Evolutionary conservation across 2,329 filamentous ascomycete species (phyloP), one percentile per base, ranked within the genome.

Genomic region (Chalara sp.): DNA sequence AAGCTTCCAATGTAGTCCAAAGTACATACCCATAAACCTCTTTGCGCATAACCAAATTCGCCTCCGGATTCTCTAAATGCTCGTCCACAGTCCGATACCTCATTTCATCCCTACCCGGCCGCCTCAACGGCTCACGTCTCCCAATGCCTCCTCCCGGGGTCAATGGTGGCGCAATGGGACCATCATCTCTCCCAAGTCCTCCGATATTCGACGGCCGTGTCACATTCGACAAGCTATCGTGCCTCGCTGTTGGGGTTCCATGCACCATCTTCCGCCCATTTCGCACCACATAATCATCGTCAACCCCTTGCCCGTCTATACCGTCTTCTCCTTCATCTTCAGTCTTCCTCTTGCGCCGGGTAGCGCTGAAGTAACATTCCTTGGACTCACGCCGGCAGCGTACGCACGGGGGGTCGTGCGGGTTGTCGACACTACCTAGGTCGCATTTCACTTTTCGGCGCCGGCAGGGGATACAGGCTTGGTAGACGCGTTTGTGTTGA

Each of bases 291-390:
- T 88, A 88, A 56, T 89, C 84, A 51, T 73, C 72, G 31, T 68
- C 67, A 48, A 58, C 64, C 39, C 65, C 65, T 49, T 62, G 62
- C 4, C 65, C 66, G 51, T 75, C 72, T 51, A 69, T 70, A 48
- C 78, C 76, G 21, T 72, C 76, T 35, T 73, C 61, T 61, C 72
- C 48, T 62, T 68, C 72, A 70, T 76, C 80, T 58, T 87, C 74
- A 45, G 78, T 78, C 76, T 93, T 95, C 66, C 90, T 83, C 81
- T 97, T 97, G 65, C 93, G 84, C 47, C 93, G 80, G 32, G 91
- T 97, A 21, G 90, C 89, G 56, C 90, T 95, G 75, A 99, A 99
- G 77, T 86, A 95, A 74, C 93, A 99, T 63, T 96, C 86, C 69
- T 97, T 97, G 72, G 86, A 89, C 74, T 99, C 93, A 59, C 93